phyloP scores from a whole-genome alignment of 192 early-diverging fungal species.

The Cetraspora pellucida region DNA sequence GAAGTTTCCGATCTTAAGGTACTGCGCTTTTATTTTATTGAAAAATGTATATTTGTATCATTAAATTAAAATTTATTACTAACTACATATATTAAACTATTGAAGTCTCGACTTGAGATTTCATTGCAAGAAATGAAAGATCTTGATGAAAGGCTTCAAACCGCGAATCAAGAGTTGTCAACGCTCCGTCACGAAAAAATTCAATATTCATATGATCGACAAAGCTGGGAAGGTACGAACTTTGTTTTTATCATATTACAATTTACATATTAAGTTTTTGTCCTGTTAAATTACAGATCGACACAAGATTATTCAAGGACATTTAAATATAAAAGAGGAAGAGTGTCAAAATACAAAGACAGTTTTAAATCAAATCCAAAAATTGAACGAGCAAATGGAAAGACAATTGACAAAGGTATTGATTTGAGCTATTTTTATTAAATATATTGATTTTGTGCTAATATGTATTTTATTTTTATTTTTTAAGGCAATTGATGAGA shows the following conservation, averaged over 20 bases:
- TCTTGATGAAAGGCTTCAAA: not conserved
- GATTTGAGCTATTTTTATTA: too few species aligned
- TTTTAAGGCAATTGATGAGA: not conserved
- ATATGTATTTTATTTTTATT: not conserved
- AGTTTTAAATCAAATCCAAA: not conserved
- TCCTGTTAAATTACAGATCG: not conserved
- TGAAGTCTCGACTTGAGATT: slow-evolving; percentile 3
- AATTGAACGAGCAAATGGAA: slow-evolving; percentile 6
- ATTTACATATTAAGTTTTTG: not conserved
- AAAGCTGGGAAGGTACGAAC: not conserved
- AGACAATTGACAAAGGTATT: not conserved
- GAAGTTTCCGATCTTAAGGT: too few species aligned
- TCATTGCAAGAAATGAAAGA: not conserved
- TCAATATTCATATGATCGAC: not conserved
- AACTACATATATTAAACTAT: not conserved
- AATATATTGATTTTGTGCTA: not conserved
- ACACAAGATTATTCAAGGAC: not conserved
- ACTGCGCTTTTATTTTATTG: too few species aligned
- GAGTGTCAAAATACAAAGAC: not conserved
- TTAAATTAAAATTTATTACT: not conserved
- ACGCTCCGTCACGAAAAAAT: not conserved
- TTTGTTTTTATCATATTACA: not conserved
- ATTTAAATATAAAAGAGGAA: not conserved
- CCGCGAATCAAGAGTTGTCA: not conserved
- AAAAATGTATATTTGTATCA: not conserved